Evolutionary conservation across 768 basidiomycete species (phyloP).

Genomic region (Neoboletus subvelutipes): DNA sequence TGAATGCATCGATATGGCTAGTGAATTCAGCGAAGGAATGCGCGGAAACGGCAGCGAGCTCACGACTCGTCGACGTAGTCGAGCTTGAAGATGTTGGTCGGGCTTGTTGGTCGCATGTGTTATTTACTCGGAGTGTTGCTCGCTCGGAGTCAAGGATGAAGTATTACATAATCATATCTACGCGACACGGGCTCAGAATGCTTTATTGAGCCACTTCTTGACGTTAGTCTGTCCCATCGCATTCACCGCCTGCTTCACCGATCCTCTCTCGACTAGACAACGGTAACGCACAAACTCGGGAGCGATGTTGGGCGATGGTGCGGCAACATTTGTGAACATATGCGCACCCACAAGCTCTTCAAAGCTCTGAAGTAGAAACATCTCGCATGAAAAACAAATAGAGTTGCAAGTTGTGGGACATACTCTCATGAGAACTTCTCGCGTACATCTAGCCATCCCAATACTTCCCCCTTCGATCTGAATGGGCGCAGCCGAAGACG

Average conservation of each 20-base stretch:
- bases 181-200: constrained; percentile 15
- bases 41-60: constrained; percentile 21
- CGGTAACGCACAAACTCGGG: constrained; percentile 78
- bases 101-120: constrained; percentile 12
- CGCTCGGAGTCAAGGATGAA: constrained; percentile 1
- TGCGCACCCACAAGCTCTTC: constrained; percentile 59
- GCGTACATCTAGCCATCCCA: constrained; percentile 67
- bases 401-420: constrained; percentile 28
- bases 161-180: constrained; percentile 26
- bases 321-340: constrained; percentile 54
- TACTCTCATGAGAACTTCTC: constrained; percentile 65
- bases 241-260: constrained; percentile 67
- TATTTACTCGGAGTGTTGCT: neutral
- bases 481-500: constrained; percentile 71
- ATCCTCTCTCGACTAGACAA: constrained; percentile 59
- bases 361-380: constrained; percentile 57
- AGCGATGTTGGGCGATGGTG: constrained; percentile 48
- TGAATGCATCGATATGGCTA: constrained; percentile 76
- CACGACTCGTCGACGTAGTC: constrained; percentile 76
- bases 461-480: constrained; percentile 72
- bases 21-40: constrained; percentile 1
- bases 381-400: constrained; percentile 1
- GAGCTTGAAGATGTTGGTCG: constrained; percentile 36
- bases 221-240: constrained; percentile 65
- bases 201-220: constrained; percentile 76